Evolutionary conservation across 2,329 filamentous ascomycete species (phyloP).

Genomic region (Aureobasidium namibiae): DNA sequence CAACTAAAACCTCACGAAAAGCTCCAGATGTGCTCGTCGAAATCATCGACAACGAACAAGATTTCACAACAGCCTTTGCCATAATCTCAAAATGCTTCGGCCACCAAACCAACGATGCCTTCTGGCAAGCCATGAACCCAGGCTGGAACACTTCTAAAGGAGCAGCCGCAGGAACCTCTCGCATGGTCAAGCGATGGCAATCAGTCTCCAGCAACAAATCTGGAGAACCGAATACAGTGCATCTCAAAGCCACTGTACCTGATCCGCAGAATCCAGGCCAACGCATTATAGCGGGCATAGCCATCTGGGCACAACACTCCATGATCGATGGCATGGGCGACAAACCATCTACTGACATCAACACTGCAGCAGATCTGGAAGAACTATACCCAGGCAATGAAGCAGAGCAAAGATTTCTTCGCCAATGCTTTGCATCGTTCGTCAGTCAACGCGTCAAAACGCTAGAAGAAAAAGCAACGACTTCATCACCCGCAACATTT

Average conservation of each 20-base stretch:
- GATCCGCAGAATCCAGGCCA: slow-evolving; percentile 24
- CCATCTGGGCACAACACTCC: slow-evolving; percentile 49
- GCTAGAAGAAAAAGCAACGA: slow-evolving; percentile 33
- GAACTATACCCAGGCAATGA: slow-evolving; percentile 17
- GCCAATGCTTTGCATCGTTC: slow-evolving; percentile 39
- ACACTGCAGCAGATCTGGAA: slow-evolving; percentile 18
- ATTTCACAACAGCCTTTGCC: slow-evolving; percentile 12
- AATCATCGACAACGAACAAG: slow-evolving; percentile 3
- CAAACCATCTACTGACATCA: slow-evolving; percentile 28
- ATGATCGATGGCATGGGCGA: slow-evolving; percentile 42
- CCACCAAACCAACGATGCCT: slow-evolving; percentile 40
- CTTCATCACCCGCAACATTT: slow-evolving; percentile 38
- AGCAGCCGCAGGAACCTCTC: slow-evolving; percentile 27
- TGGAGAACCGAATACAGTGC: slow-evolving; percentile 43
- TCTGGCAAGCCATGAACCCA: slow-evolving; percentile 47
- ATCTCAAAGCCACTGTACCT: slow-evolving; percentile 46
- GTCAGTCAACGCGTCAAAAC: slow-evolving; percentile 36
- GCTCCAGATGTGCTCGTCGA: background rate
- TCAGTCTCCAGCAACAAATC: slow-evolving; percentile 32
- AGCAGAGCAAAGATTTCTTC: slow-evolving; percentile 38
- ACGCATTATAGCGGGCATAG: slow-evolving; percentile 40
- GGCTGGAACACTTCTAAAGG: slow-evolving; percentile 47
- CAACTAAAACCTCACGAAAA: background rate
- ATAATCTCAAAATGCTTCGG: slow-evolving; percentile 40
- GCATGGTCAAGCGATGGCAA: slow-evolving; percentile 37